Evolutionary conservation across 371 early-diverging fungal genomes (phyloP).

Genomic region (Coemansia sp.): DNA sequence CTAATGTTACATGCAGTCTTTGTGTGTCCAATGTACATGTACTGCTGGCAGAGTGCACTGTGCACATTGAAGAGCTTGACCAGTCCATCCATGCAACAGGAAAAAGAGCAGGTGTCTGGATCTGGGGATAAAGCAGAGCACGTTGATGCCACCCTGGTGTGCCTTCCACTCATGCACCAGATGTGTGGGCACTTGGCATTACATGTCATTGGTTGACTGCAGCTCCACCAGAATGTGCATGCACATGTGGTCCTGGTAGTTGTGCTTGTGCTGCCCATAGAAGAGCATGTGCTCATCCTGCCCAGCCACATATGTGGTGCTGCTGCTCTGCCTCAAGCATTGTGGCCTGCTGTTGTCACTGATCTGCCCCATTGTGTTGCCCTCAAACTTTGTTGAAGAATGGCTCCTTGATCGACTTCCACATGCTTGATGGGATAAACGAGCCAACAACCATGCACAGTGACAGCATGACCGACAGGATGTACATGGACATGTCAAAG

Average conservation of each 20-base stretch:
- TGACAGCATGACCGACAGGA: conserved; percentile 41
- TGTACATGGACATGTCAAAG: conserved; percentile 47
- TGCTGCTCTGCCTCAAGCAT: neutral
- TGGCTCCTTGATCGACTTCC: conserved; percentile 49
- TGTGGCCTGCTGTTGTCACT: neutral
- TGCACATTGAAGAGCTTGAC: conserved; percentile 97
- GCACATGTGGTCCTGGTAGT: conserved; percentile 93
- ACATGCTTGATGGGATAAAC: conserved; percentile 51
- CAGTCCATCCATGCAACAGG: conserved; percentile 88
- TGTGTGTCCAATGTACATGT: conserved; percentile 88
- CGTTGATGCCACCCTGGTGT: conserved; percentile 89
- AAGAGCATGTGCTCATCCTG: conserved; percentile 47
- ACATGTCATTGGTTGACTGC: conserved; percentile 61
- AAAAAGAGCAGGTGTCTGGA: conserved; percentile 87
- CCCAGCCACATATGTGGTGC: conserved; percentile 11
- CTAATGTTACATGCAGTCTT: conserved; percentile 90
- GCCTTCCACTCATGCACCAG: conserved; percentile 91
- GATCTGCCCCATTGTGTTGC: neutral
- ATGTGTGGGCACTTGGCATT: conserved; percentile 81
- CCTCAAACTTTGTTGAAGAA: conserved; percentile 34
- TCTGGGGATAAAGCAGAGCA: conserved; percentile 85
- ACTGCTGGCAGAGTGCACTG: conserved; percentile 76
- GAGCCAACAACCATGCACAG: conserved; percentile 42
- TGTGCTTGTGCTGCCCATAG: conserved; percentile 66
- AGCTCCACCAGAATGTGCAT: conserved; percentile 91